Evolutionary conservation across 257 asterid species (phyloP).

Genomic region (Solanum phureja): DNA sequence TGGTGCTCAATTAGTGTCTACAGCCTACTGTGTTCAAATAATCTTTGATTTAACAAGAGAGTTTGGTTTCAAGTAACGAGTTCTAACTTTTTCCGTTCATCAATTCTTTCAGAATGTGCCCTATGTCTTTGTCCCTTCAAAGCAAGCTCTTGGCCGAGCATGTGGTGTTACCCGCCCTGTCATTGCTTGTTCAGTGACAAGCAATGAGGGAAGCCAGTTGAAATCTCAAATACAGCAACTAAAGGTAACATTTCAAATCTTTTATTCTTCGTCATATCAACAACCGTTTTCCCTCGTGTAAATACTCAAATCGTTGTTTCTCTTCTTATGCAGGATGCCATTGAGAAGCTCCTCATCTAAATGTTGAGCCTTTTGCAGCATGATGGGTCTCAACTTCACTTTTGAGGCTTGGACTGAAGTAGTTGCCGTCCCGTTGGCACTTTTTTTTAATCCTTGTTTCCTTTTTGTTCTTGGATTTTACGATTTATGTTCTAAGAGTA

Average conservation of each 20-base stretch:
- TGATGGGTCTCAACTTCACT: constrained; percentile 22
- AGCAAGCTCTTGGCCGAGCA: constrained; percentile 72
- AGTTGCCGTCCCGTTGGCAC: constrained; percentile 1
- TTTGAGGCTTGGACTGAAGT: constrained; percentile 34
- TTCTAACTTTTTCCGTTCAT: background rate
- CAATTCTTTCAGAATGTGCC: constrained; percentile 30
- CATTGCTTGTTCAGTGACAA: constrained; percentile 78
- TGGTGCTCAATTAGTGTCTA: background rate
- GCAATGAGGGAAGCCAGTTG: constrained; percentile 87
- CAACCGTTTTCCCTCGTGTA: background rate
- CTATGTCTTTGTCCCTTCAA: constrained; percentile 33
- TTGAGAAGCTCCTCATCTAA: constrained; percentile 28
- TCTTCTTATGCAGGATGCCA: constrained; percentile 19
- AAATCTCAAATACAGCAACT: constrained; percentile 76
- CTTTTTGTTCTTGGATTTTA: background rate
- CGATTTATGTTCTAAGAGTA: background rate
- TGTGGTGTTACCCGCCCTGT: constrained; percentile 93
- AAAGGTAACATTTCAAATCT: constrained; percentile 28
- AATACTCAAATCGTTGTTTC: background rate
- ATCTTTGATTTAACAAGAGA: background rate
- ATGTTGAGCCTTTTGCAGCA: constrained; percentile 13
- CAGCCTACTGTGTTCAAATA: background rate
- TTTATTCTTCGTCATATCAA: background rate
- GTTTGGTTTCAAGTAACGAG: background rate
- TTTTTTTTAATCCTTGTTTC: background rate